Evolutionary conservation across 2,329 filamentous ascomycete species (phyloP).

Genomic region (Calonectria multiphialidica): DNA sequence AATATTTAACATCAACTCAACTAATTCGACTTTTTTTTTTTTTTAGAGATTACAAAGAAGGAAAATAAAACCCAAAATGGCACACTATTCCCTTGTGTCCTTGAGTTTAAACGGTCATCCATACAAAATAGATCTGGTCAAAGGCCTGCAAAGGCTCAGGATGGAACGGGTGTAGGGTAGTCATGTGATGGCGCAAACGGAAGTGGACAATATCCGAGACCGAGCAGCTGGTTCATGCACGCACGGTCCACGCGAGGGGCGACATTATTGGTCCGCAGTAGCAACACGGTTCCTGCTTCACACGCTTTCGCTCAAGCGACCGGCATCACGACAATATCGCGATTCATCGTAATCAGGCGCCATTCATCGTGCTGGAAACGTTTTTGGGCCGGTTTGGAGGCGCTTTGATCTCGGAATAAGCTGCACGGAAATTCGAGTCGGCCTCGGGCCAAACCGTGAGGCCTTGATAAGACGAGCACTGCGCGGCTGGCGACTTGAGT

Average conservation of each 20-base stretch:
- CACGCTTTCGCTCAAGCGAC: conserved; percentile 27
- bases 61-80: too few species aligned
- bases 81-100: too few species aligned
- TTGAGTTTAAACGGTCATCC: too few species aligned
- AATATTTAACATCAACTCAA: too few species aligned
- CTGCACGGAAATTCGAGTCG: background rate
- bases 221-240: conserved; percentile 10
- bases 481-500: background rate
- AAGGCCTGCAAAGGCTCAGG: too few species aligned
- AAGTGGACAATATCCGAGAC: conserved; percentile 39
- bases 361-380: conserved; percentile 23
- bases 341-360: conserved; percentile 21
- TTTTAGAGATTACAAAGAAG: too few species aligned
- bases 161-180: background rate
- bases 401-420: background rate
- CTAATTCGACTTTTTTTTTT: too few species aligned
- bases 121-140: background rate
- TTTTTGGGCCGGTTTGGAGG: background rate
- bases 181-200: conserved; percentile 8
- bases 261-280: conserved; percentile 38
- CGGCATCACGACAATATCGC: conserved; percentile 20
- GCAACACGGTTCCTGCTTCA: conserved; percentile 37
- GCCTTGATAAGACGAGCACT: conserved; percentile 6
- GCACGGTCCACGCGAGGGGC: conserved; percentile 6
- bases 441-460: background rate